Evolutionary conservation across 352 stramenopile species (phyloP).

Genomic region (Thalassiosira livingstoniorum): DNA sequence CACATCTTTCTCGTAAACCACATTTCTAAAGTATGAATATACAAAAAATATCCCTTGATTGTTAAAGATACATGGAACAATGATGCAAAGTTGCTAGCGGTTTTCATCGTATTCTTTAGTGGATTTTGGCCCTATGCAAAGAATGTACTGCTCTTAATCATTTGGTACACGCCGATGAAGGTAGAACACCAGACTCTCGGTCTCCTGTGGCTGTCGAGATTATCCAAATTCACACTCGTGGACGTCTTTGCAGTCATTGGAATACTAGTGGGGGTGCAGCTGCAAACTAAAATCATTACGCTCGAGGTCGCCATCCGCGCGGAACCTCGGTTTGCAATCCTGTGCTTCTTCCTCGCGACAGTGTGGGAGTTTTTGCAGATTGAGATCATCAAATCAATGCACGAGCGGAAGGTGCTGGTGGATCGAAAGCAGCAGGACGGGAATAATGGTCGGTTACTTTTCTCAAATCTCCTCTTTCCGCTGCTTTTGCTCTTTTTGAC

Average conservation of each 20-base stretch:
- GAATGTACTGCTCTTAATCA: conserved; percentile 58
- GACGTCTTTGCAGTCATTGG: conserved; percentile 67
- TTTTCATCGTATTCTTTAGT: conserved; percentile 63
- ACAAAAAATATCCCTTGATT: too few species aligned
- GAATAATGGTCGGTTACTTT: conserved; percentile 8
- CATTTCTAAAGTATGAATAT: too few species aligned
- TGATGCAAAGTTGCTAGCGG: conserved; percentile 58
- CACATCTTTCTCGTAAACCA: too few species aligned
- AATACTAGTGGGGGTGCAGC: conserved; percentile 61
- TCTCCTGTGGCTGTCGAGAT: conserved; percentile 56
- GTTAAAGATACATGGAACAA: conserved; percentile 66
- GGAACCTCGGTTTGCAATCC: conserved; percentile 60
- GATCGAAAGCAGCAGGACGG: not conserved
- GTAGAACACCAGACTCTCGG: conserved; percentile 13
- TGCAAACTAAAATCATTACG: conserved; percentile 60
- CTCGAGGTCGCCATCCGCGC: conserved; percentile 49
- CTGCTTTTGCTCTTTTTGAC: conserved; percentile 17
- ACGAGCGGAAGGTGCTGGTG: conserved; percentile 28
- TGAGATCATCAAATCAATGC: conserved; percentile 53
- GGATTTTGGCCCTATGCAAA: conserved; percentile 70
- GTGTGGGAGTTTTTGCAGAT: conserved; percentile 69
- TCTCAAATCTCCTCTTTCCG: conserved; percentile 29
- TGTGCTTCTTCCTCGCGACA: conserved; percentile 63
- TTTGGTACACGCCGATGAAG: conserved; percentile 61
- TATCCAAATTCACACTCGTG: conserved; percentile 66